Evolutionary conservation across 768 basidiomycete species (phyloP).

Genomic region (Suillus occidentalis): DNA sequence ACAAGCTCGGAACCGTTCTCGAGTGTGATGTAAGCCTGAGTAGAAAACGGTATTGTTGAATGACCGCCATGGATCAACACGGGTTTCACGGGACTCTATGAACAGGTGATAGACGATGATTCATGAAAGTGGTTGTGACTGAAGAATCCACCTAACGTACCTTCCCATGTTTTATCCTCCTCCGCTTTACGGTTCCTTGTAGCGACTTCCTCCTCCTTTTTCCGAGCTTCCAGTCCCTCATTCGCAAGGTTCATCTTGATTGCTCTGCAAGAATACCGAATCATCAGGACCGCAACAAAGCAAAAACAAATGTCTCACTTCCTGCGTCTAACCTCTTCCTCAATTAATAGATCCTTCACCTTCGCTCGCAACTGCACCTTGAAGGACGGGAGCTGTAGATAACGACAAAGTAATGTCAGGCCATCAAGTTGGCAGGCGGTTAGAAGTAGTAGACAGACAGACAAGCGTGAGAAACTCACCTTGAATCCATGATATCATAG

Average conservation of each 20-base stretch:
- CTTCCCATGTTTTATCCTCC: conserved; percentile 89
- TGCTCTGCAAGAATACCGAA: conserved; percentile 47
- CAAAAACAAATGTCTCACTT: too few species aligned
- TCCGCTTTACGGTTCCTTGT: conserved; percentile 84
- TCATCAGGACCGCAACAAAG: conserved; percentile 8
- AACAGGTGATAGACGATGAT: too few species aligned
- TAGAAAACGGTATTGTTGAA: conserved; percentile 49
- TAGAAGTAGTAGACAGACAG: too few species aligned
- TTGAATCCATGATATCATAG: too few species aligned
- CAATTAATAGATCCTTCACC: conserved; percentile 83
- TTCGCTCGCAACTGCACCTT: conserved; percentile 65
- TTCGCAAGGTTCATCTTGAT: conserved; percentile 90
- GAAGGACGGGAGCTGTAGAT: conserved; percentile 50
- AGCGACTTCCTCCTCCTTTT: conserved; percentile 83
- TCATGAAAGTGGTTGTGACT: not conserved
- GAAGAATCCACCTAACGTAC: conserved; percentile 37
- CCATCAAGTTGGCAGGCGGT: too few species aligned
- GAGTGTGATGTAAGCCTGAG: too few species aligned
- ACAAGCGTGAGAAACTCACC: too few species aligned
- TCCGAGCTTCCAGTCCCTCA: conserved; percentile 89
- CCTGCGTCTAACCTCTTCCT: conserved; percentile 83
- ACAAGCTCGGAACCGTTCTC: too few species aligned
- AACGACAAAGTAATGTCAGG: too few species aligned
- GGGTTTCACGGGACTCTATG: too few species aligned
- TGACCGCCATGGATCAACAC: too few species aligned